phyloP scores from a whole-genome alignment of 2,329 filamentous ascomycete genomes.

The Pseudocercospora cruenta region DNA sequence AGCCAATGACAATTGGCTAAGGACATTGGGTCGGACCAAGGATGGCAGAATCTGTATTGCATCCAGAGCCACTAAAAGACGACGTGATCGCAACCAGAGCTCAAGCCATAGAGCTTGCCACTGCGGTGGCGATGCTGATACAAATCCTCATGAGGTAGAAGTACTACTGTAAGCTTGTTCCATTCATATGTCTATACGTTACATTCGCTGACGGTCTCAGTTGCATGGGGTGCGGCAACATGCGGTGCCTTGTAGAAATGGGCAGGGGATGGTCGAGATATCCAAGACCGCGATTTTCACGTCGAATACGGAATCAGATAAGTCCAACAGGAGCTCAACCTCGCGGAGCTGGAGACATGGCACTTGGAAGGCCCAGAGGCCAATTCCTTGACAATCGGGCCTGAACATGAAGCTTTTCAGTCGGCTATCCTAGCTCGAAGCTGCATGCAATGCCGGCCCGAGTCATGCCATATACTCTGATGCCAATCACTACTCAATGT shows the following conservation, averaged over 20 bases:
- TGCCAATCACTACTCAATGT: background rate
- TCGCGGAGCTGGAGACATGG: background rate
- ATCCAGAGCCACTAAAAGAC: background rate
- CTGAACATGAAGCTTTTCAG: background rate
- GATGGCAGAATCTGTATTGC: conserved; percentile 4
- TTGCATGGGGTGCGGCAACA: background rate
- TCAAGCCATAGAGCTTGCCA: conserved; percentile 9
- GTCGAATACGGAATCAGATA: background rate
- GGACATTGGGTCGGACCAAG: background rate
- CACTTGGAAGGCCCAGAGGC: background rate
- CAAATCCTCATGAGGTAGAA: background rate
- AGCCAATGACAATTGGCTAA: background rate
- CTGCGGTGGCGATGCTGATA: conserved; percentile 2
- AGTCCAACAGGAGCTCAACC: background rate
- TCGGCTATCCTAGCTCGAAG: background rate
- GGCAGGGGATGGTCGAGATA: background rate
- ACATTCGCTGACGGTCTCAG: background rate
- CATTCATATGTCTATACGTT: background rate
- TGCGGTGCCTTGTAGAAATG: background rate
- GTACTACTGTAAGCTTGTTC: conserved; percentile 1
- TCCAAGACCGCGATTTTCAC: background rate
- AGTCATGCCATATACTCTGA: background rate
- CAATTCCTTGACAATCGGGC: background rate
- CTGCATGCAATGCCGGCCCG: background rate
- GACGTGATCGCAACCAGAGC: background rate